These are phyloP conservation scores for Starmerella etchellsii DNA, from an alignment of 805 yeast species.

Conservation along the genomic window DNA sequence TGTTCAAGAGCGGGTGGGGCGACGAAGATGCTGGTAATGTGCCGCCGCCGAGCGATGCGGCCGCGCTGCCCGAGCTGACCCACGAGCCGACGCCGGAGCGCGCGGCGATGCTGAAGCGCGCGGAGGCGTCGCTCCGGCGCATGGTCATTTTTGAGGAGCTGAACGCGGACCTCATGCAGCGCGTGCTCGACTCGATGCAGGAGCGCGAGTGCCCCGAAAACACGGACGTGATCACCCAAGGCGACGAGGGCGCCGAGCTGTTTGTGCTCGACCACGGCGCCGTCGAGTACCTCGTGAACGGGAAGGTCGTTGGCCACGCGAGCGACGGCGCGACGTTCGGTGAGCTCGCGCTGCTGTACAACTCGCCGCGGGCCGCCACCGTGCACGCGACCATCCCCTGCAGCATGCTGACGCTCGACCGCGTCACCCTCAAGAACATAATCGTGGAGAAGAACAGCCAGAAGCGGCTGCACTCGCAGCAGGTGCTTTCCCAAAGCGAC, in stretches of 20 bases:
- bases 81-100: neutral
- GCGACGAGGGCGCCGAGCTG: slow-evolving; percentile 89
- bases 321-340: slow-evolving; percentile 88
- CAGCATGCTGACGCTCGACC: slow-evolving; percentile 83
- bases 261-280: slow-evolving; percentile 74
- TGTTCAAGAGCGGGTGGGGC: neutral
- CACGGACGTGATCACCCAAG: slow-evolving; percentile 66
- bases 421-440: slow-evolving; percentile 84
- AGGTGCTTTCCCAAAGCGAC: slow-evolving; percentile 74
- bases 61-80: neutral
- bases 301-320: slow-evolving; percentile 54
- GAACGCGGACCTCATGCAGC: slow-evolving; percentile 60
- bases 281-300: slow-evolving; percentile 70
- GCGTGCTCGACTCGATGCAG: slow-evolving; percentile 73
- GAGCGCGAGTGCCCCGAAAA: slow-evolving; percentile 51
- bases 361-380: slow-evolving; percentile 95
- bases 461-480: slow-evolving; percentile 83
- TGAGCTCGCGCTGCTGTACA: slow-evolving; percentile 93
- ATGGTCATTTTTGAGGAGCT: slow-evolving; percentile 78
- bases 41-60: neutral
- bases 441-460: slow-evolving; percentile 80
- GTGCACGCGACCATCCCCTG: slow-evolving; percentile 61
- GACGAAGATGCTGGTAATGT: neutral
- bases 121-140: slow-evolving; percentile 44
- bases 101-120: slow-evolving; percentile 4